These are phyloP conservation scores for Datura wrightii DNA, from an alignment of 257 asterid genomes.

Conservation along the genomic window DNA sequence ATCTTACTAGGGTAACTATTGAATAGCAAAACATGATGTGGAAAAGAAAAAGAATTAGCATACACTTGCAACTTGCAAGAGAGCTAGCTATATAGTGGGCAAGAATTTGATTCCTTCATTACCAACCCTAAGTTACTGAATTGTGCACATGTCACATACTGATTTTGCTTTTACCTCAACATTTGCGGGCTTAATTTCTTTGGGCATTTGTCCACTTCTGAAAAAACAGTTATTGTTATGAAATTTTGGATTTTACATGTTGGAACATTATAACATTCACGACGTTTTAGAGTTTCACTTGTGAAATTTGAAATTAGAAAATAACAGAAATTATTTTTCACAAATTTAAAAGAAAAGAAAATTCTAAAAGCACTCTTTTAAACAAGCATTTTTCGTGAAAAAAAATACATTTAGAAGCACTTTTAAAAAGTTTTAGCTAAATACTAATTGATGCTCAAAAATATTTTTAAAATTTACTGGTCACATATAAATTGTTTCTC, in stretches of 20 bases:
- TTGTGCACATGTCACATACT: too few relatives aligned
- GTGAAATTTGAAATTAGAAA: too few relatives aligned
- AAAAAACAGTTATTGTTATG: background rate
- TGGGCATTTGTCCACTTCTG: background rate
- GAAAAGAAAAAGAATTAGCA: background rate
- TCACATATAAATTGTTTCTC: too few relatives aligned
- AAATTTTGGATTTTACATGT: background rate
- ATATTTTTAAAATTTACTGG: too few relatives aligned
- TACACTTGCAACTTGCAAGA: background rate
- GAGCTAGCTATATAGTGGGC: background rate
- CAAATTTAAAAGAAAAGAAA: too few relatives aligned
- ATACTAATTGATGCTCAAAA: too few relatives aligned
- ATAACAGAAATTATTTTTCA: too few relatives aligned
- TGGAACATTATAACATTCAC: background rate
- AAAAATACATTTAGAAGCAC: too few relatives aligned
- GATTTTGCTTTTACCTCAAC: background rate
- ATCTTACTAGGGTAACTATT: background rate
- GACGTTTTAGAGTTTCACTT: background rate
- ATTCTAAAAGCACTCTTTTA: too few relatives aligned
- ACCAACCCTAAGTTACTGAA: background rate
- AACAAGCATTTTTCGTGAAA: too few relatives aligned
- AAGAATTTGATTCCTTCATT: background rate
- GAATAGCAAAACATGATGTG: background rate
- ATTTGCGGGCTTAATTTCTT: background rate
- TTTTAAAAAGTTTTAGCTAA: too few relatives aligned